Conservation (phyloP, 129 eudicot genomes). For the Saposhnikovia divaricata region DNA sequence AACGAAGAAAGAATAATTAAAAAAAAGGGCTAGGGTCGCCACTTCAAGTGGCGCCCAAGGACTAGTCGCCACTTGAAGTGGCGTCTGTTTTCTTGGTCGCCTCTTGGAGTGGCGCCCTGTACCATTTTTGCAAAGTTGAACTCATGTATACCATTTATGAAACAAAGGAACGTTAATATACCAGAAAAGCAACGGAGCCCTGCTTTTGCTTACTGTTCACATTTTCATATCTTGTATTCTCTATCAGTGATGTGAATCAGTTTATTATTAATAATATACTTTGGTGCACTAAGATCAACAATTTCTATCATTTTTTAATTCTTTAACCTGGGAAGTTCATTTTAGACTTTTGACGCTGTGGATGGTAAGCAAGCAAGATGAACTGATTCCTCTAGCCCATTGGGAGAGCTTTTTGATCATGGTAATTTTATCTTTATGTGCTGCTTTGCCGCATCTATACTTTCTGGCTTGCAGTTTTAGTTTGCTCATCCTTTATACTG, state of each 20-base stretch:
- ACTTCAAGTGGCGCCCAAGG: too few relatives aligned
- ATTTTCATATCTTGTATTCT: background rate
- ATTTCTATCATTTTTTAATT: background rate
- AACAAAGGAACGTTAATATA: too few relatives aligned
- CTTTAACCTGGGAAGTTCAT: slow-evolving; percentile 8
- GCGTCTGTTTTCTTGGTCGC: too few relatives aligned
- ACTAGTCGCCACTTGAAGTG: too few relatives aligned
- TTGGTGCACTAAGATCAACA: background rate
- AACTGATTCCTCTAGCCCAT: slow-evolving; percentile 92
- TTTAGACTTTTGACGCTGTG: slow-evolving; percentile 96
- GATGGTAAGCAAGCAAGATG: slow-evolving; percentile 99
- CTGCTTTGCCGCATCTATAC: background rate
- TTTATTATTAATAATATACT: background rate
- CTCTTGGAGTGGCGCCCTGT: too few relatives aligned
- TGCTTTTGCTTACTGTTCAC: background rate
- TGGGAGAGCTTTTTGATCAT: slow-evolving; percentile 98
- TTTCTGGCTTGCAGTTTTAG: background rate
- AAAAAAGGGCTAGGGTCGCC: too few relatives aligned
- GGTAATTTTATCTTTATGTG: slow-evolving; percentile 30
- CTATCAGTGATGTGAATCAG: background rate
- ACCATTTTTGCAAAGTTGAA: too few relatives aligned
- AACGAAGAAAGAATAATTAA: too few relatives aligned
- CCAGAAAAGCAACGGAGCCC: too few relatives aligned
- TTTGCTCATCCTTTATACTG: slow-evolving; percentile 4
- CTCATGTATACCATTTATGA: too few relatives aligned